These are phyloP conservation scores for Yamadazyma endophytica DNA, from an alignment of 805 yeast genomes.

Conservation along the genomic window DNA sequence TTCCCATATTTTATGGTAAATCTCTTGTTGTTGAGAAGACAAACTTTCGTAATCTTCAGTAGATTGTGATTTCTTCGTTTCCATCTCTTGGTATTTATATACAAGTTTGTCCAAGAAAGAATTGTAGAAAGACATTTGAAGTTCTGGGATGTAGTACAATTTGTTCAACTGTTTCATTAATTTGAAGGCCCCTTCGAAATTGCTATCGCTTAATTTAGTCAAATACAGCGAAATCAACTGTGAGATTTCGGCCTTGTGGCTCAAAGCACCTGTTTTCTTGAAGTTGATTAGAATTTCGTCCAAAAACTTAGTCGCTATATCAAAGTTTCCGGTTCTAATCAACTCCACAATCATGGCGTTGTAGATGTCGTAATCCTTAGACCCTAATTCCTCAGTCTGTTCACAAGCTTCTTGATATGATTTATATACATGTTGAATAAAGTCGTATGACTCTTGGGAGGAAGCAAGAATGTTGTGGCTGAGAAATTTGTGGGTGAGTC, in stretches of 20 bases:
- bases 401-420: conserved; percentile 24
- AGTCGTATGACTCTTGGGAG: conserved; percentile 19
- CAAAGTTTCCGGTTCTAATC: conserved; percentile 45
- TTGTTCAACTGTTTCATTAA: conserved; percentile 24
- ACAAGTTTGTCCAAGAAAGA: conserved; percentile 25
- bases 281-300: conserved; percentile 48
- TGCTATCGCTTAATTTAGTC: conserved; percentile 16
- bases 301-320: conserved; percentile 51
- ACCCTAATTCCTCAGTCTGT: conserved; percentile 11
- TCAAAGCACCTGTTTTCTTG: conserved; percentile 23
- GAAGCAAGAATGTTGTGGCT: conserved; percentile 12
- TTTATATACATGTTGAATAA: conserved; percentile 22
- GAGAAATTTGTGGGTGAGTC: conserved; percentile 21
- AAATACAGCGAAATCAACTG: conserved; percentile 43
- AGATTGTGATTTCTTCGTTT: conserved; percentile 6
- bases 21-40: conserved; percentile 4
- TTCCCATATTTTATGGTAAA: conserved; percentile 21
- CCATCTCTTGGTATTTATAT: conserved; percentile 15
- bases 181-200: conserved; percentile 16
- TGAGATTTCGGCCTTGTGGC: conserved; percentile 26
- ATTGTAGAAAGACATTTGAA: conserved; percentile 25
- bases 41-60: conserved; percentile 3
- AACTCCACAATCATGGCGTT: conserved; percentile 49
- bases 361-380: conserved; percentile 47
- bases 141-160: conserved; percentile 33